Base-by-base conservation (phyloP, 306 rosid genomes). In the Bauhinia variegata region DNA sequence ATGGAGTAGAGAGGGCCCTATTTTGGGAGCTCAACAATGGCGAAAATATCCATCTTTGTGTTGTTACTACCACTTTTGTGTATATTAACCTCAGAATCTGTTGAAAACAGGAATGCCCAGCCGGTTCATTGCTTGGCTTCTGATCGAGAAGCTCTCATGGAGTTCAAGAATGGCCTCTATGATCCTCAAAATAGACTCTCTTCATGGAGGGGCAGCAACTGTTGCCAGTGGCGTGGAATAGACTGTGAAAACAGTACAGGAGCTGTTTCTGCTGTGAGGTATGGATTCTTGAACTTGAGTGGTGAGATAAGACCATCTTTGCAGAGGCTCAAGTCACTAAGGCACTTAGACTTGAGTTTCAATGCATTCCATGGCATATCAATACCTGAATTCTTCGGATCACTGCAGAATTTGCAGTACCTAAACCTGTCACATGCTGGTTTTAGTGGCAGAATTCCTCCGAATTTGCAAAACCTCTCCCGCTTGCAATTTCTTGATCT, bases 141-240 rank as follows among this genome's bases (percentile, higher is more conserved):
- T 4, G 75, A 80, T 23, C 11, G 60, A 51, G 84, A 75, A 19
- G 82, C 84, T 43, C 77, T 82, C 8, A n/a, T 69, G 19, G 73
- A 78, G 63, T 86, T 80, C 73, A 83, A 67, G 71, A 18, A 32
- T 16, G 91, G 86, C 30, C 71, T 85, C 30, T 13, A 65, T 15
- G 87, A 78, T 77, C 80, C 78, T 5, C 16, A 30, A 0, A 78
- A 58, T 32, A 16, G 54, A 18, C 75, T 86, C 9, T 79, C 64
- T 5, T 83, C 85, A 0, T 78, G 86, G 88, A 67, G 23, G 64
- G 84, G 73, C 16, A 48, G 13, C 9, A 58, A 73, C 66, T 78
- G 86, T 55, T 86, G 82, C 52, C 65, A 75, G 31, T 83, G 88
- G 86, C 16, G 11, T 0, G 81, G 82, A 58, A 78, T 80, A 54